Base-by-base conservation (phyloP, 2,329 filamentous ascomycete species). In the Cordyceps tenuipes region DNA sequence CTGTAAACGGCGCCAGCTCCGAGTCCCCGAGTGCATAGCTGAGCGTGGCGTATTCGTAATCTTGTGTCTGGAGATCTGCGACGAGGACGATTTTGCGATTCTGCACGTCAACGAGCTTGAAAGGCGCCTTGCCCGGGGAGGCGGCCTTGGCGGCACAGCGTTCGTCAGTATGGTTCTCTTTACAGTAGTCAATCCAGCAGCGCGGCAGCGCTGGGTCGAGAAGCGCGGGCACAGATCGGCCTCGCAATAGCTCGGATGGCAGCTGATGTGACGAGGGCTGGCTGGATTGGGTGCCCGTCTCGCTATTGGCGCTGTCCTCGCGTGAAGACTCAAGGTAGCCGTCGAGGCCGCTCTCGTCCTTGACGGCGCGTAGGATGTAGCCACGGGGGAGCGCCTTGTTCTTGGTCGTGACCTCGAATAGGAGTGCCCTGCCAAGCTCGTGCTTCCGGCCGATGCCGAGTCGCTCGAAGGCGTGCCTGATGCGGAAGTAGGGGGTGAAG, bases 401-500 rank as follows among this genome's bases (percentile, higher is more conserved):
- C 63, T 69, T 70, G 5, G 70, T 72, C 47, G 69, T 71, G 19
- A 75, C 73, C 64, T 75, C 72, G 47, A 72, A 69, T 39, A 75
- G 56, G 12, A 75, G 70, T 8, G 69, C 68, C 29, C 67, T 66
- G 43, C 71, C 72, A 6, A 75, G 68, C 53, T 69, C 68, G 60
- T 75, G 72, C 64, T 71, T 72, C 65, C 74, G 72, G 26, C 67
- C 63, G 9, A 73, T 67, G 44, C 72, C 72, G 15, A 74, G 65
- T 15, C 71, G 68, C 66, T 75, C 73, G 61, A 75, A 75, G 3
- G 72, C 73, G 51, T 70, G 67, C 23, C 73, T 68, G 48, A 75
- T 73, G 59, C 73, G 71, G 59, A 75, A 60, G 59, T 75, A 75
- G 1, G 73, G 73, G 9, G 72, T 72, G 51, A 73, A 74, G 54